A percentile compares a stretch with the other conserved stretches of the same genome.
These are phyloP conservation scores for Acrocalymma vagum DNA, from an alignment of 2,329 filamentous ascomycete genomes.

Conservation along the genomic window DNA sequence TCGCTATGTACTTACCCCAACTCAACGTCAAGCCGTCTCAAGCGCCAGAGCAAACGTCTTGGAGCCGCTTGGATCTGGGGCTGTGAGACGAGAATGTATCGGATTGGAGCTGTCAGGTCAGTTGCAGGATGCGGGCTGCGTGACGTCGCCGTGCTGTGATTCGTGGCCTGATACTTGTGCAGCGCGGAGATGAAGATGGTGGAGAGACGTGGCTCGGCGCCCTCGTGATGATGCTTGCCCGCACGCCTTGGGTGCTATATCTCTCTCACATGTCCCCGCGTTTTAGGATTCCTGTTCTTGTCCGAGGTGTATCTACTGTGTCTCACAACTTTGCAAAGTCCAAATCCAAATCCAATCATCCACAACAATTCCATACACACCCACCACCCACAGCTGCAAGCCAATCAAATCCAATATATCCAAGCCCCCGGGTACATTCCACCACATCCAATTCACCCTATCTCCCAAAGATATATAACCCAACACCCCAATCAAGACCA, in stretches of 20 bases:
- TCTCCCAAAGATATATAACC: conserved; percentile 16
- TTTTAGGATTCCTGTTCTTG: conserved; percentile 12
- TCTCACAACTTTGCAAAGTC: conserved; percentile 20
- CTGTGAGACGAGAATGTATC: conserved; percentile 36
- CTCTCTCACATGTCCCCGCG: conserved; percentile 29
- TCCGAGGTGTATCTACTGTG: conserved; percentile 12
- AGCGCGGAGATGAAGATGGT: conserved; percentile 32
- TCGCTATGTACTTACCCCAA: conserved; percentile 17
- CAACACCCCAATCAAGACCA: no score
- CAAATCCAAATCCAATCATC: conserved; percentile 20
- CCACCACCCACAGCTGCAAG: conserved; percentile 14
- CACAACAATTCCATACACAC: conserved; percentile 22
- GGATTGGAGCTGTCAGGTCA: conserved; percentile 24
- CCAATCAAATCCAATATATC: conserved; percentile 7
- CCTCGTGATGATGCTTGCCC: conserved; percentile 36
- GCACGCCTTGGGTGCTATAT: conserved; percentile 30
- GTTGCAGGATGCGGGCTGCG: conserved; percentile 10
- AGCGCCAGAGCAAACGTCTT: conserved; percentile 12
- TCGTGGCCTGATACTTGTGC: conserved; percentile 39
- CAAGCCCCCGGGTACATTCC: conserved; percentile 4
- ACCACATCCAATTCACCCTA: conserved; percentile 1
- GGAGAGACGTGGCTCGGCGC: conserved; percentile 37
- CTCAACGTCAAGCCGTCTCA: conserved; percentile 28
- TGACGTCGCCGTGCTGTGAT: conserved; percentile 35
- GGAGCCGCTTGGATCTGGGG: conserved; percentile 22